Evolutionary conservation across 768 basidiomycete genomes (phyloP).

Genomic region (Mycena amicta): DNA sequence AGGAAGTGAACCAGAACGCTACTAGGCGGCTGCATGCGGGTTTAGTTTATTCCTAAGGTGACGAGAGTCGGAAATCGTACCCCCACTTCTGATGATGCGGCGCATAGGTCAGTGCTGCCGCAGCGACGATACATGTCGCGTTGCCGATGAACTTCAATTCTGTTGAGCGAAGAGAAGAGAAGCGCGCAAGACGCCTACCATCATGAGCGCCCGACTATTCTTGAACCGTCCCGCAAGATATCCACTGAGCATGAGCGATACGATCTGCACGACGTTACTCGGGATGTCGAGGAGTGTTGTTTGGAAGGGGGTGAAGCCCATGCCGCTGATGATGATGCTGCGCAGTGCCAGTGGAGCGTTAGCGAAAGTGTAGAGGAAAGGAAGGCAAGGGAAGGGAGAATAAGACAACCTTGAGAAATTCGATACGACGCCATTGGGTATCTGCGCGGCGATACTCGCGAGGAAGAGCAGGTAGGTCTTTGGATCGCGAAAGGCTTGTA

Average conservation of each 20-base stretch:
- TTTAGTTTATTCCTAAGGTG: background rate
- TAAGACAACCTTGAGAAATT: constrained; percentile 25
- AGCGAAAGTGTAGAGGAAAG: constrained; percentile 7
- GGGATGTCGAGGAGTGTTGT: constrained; percentile 20
- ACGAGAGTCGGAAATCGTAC: background rate
- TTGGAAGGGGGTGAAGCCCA: constrained; percentile 23
- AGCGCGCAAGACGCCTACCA: constrained; percentile 12
- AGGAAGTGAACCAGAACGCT: constrained; percentile 23
- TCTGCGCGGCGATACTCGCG: constrained; percentile 34
- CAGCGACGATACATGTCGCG: constrained; percentile 13
- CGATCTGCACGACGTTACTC: constrained; percentile 16
- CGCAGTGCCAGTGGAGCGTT: constrained; percentile 18
- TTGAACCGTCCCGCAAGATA: constrained; percentile 26
- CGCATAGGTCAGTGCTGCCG: constrained; percentile 20
- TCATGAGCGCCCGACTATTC: constrained; percentile 26
- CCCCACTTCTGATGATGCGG: constrained; percentile 23
- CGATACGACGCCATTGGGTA: constrained; percentile 30
- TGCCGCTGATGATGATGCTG: constrained; percentile 34
- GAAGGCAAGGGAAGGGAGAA: background rate
- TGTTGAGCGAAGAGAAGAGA: background rate
- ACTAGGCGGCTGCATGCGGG: constrained; percentile 12
- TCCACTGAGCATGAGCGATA: constrained; percentile 18
- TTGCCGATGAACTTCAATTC: constrained; percentile 15
- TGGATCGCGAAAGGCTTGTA: constrained; percentile 32
- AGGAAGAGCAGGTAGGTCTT: constrained; percentile 38